phyloP scores from a whole-genome alignment of 345 rosid genomes.

The Mangifera indica region DNA sequence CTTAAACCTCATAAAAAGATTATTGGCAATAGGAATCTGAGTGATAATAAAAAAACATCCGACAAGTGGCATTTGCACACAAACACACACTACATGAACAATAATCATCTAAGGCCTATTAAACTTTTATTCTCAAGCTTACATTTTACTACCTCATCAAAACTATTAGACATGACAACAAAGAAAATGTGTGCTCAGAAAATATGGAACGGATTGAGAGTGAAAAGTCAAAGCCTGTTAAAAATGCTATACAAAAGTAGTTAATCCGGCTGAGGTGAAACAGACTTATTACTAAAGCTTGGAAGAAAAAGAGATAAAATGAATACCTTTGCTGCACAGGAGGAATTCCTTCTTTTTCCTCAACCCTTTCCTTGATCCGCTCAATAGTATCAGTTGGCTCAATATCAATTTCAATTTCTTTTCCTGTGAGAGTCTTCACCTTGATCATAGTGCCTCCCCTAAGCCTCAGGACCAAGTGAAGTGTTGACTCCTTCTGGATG shows the following conservation, averaged over 20 bases:
- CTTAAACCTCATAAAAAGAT: neutral
- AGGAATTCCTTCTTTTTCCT: conserved; percentile 98
- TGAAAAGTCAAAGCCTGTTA: neutral
- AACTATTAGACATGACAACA: neutral
- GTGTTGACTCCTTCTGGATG: conserved; percentile 95
- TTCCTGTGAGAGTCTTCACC: conserved; percentile 93
- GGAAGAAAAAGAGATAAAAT: neutral
- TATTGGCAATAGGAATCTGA: neutral
- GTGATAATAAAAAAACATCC: too few relatives aligned
- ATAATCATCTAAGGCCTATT: neutral
- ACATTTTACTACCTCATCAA: neutral
- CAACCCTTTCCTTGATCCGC: conserved; percentile 90
- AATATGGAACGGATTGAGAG: neutral
- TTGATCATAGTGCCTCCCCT: conserved; percentile 97
- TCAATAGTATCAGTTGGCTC: conserved; percentile 93
- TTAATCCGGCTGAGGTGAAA: neutral
- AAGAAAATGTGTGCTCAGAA: neutral
- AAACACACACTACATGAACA: neutral
- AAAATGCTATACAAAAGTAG: neutral
- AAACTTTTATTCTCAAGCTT: neutral
- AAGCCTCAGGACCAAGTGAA: conserved; percentile 87
- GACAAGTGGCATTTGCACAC: too few relatives aligned
- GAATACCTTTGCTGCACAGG: conserved; percentile 92
- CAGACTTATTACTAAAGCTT: neutral
- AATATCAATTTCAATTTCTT: conserved; percentile 91